Conservation (phyloP, 495 filamentous ascomycete genomes). For the Penicillium daleae region DNA sequence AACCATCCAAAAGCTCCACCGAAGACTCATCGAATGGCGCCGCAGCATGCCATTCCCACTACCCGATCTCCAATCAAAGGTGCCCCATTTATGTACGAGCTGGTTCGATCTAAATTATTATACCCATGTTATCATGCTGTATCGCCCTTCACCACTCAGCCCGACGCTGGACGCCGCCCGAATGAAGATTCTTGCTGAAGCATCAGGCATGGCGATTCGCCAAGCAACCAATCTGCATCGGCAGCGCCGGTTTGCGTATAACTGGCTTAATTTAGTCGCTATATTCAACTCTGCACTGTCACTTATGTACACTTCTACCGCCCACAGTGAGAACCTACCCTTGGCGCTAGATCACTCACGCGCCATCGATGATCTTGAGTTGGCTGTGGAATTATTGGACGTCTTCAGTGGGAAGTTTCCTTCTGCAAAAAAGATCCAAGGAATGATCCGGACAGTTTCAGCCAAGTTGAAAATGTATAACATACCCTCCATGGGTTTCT, state of each 20-base stretch:
- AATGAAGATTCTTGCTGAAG: slow-evolving; percentile 38
- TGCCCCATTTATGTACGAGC: slow-evolving; percentile 42
- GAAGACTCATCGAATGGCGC: slow-evolving; percentile 41
- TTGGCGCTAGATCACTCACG: slow-evolving; percentile 26
- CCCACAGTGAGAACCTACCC: slow-evolving; percentile 30
- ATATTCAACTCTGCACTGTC: slow-evolving; percentile 42
- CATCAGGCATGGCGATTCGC: slow-evolving; percentile 41
- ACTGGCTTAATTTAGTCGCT: slow-evolving; percentile 44
- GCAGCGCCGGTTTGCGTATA: slow-evolving; percentile 43
- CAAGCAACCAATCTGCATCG: slow-evolving; percentile 41
- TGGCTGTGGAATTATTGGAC: slow-evolving; percentile 37
- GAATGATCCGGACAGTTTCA: slow-evolving; percentile 36
- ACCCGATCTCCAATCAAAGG: slow-evolving; percentile 37
- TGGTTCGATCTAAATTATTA: slow-evolving; percentile 51
- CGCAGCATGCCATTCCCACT: slow-evolving; percentile 48
- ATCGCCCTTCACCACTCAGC: slow-evolving; percentile 41
- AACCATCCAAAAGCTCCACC: slow-evolving; percentile 35
- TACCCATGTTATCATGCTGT: slow-evolving; percentile 41
- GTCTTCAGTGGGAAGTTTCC: slow-evolving; percentile 38
- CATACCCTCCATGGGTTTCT: slow-evolving; percentile 15
- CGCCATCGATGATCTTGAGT: slow-evolving; percentile 37
- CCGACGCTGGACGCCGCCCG: slow-evolving; percentile 31
- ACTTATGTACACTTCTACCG: slow-evolving; percentile 43
- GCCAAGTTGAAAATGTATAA: slow-evolving; percentile 15
- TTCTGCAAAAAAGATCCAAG: slow-evolving; percentile 36